Evolutionary conservation across 1,284 basidiomycete genomes (phyloP).

Genomic region (Sporisorium iseilematis-ciliati): DNA sequence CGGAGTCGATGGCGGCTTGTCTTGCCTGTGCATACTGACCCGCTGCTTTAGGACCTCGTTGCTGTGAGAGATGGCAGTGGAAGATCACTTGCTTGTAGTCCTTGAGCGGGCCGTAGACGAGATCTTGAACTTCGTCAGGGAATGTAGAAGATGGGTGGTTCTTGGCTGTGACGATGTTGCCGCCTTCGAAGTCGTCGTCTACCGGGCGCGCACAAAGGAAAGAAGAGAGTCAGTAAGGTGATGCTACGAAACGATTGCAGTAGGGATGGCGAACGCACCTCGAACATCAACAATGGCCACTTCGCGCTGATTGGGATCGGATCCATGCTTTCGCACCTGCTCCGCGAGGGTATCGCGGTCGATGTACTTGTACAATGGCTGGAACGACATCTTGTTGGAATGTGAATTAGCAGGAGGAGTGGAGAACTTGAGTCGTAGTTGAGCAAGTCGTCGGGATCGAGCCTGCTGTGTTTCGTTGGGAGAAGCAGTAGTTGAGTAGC

Average conservation of each 20-base stretch:
- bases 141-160: slow-evolving; percentile 63
- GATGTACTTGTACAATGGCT: slow-evolving; percentile 57
- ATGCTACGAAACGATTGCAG: background rate
- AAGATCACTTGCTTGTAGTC: slow-evolving; percentile 68
- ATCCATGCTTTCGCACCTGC: slow-evolving; percentile 31
- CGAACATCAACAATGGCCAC: slow-evolving; percentile 65
- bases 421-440: slow-evolving; percentile 39
- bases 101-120: slow-evolving; percentile 57
- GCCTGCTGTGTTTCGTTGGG: slow-evolving; percentile 2
- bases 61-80: slow-evolving; percentile 69
- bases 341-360: slow-evolving; percentile 56
- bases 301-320: slow-evolving; percentile 32
- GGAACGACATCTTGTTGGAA: slow-evolving; percentile 48
- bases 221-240: background rate
- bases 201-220: background rate
- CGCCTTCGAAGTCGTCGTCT: slow-evolving; percentile 70
- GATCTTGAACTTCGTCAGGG: slow-evolving; percentile 52
- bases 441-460: slow-evolving; percentile 13
- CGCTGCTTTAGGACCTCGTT: slow-evolving; percentile 69
- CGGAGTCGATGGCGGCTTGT: slow-evolving; percentile 35
- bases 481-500: background rate
- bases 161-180: slow-evolving; percentile 66
- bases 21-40: slow-evolving; percentile 67
- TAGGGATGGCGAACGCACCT: slow-evolving; percentile 30
- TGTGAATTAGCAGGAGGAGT: slow-evolving; percentile 3